Evolutionary conservation across 441 rosid genomes (phyloP).

Genomic region (California macrophylla): DNA sequence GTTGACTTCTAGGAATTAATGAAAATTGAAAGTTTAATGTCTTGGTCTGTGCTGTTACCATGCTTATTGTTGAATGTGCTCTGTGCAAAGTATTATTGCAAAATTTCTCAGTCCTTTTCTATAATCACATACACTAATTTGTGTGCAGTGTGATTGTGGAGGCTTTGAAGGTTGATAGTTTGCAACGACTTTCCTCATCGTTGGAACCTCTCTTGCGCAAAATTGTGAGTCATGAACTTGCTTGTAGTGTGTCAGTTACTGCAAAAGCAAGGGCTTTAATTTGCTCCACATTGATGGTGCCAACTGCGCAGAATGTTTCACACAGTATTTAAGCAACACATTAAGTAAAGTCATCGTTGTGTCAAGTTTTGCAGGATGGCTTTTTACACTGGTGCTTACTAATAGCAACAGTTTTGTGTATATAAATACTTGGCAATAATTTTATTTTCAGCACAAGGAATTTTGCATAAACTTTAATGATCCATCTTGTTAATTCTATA

Average conservation of each 20-base stretch:
- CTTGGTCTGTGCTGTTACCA: neutral
- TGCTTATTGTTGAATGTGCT: neutral
- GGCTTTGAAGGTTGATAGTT: constrained; percentile 90
- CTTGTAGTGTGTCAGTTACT: neutral
- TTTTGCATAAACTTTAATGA: neutral
- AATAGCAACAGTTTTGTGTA: neutral
- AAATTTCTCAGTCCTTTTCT: neutral
- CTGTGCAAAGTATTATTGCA: neutral
- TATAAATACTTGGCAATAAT: neutral
- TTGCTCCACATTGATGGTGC: neutral
- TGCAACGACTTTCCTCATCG: constrained; percentile 95
- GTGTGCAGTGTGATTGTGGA: constrained; percentile 83
- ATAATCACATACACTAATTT: neutral
- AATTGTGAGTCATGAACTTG: constrained; percentile 52
- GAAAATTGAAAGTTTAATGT: neutral
- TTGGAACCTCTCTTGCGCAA: constrained; percentile 94
- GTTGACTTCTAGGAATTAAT: neutral
- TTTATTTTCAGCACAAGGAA: neutral
- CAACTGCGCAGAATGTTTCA: neutral
- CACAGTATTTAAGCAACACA: neutral
- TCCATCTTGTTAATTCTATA: neutral
- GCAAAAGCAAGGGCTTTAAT: neutral
- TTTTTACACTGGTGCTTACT: neutral
- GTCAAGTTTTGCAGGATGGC: neutral
- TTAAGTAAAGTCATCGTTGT: neutral